Conservation (phyloP, 2,329 filamentous ascomycete species). For the Mariannaea sp. region DNA sequence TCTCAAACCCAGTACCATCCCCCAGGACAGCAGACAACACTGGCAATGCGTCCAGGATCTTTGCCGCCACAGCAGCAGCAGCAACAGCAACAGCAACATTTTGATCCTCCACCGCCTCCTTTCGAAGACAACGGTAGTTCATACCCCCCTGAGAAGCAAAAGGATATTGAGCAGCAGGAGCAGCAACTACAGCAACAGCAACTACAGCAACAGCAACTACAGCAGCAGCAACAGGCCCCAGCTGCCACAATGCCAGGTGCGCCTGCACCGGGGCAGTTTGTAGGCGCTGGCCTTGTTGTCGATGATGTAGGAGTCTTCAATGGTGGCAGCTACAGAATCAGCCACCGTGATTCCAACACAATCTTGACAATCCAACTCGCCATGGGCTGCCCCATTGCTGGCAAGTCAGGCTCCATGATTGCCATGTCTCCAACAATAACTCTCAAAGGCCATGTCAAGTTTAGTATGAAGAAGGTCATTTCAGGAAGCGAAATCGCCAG, state of each 20-base stretch:
- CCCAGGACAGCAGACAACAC: conserved; percentile 10
- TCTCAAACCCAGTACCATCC: conserved; percentile 34
- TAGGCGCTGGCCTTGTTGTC: conserved; percentile 62
- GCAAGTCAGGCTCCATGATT: conserved; percentile 88
- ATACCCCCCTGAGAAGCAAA: conserved; percentile 41
- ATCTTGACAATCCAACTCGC: conserved; percentile 89
- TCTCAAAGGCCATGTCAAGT: conserved; percentile 80
- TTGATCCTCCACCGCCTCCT: conserved; percentile 37
- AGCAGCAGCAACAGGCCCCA: conserved; percentile 34
- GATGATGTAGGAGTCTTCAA: conserved; percentile 98
- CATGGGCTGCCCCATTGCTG: conserved; percentile 80
- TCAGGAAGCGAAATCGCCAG: conserved; percentile 77
- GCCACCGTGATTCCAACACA: conserved; percentile 88
- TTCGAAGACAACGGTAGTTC: conserved; percentile 27
- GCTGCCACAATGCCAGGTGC: conserved; percentile 46
- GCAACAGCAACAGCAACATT: conserved; percentile 34
- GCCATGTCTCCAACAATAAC: conserved; percentile 91
- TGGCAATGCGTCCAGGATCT: conserved; percentile 7
- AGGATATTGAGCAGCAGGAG: conserved; percentile 28
- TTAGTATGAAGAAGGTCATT: conserved; percentile 90
- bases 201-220: conserved; percentile 32
- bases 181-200: conserved; percentile 30
- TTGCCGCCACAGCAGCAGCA: conserved; percentile 30
- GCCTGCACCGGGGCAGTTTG: conserved; percentile 60
- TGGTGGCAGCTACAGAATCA: conserved; percentile 90